Base-by-base conservation (phyloP, 306 rosid genomes). In the Argentina anserina region DNA sequence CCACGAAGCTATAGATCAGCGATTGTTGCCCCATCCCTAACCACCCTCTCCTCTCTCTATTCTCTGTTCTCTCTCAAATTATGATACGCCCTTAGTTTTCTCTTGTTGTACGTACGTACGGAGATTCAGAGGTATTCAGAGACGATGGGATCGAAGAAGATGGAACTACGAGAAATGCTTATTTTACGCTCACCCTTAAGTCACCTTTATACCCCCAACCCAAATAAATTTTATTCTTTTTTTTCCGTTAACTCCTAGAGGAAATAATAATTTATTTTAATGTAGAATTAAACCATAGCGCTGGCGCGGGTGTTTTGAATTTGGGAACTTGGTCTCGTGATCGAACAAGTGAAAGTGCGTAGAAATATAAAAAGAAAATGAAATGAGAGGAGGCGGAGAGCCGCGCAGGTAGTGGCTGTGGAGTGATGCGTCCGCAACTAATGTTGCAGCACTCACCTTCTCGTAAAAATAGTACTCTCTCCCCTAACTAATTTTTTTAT, bases 1-100 rank as follows among this genome's bases (percentile, higher is more conserved):
- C 96, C 69, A 93, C 98, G 75, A 93, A 90, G 85, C 98, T 93
- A 71, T 93, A 93, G 86, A 93, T 93, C 93, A 93, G 76, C 72
- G 93, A 82, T 79, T 93, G 97, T 59, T 93, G 93, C 72, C 93
- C 97, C 98, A 92, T 87, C 46, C 85, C 61, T 55, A 5, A 3
- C 17, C 9, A 9, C 7, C 55, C 9, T 25, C 7, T 18, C 7
- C 23, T 0, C 23, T 18, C 21, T 6, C 56, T 18, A 49, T 20
- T 49, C n/a, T 47, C 53, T n/a, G n/a, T n/a, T n/a, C n/a, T n/a
- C n/a, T n/a, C n/a, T n/a, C n/a, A n/a, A n/a, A n/a, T n/a, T n/a
- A n/a, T n/a, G n/a, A n/a, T n/a, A n/a, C n/a, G n/a, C n/a, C n/a
- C n/a, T n/a, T n/a, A 18, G 18, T 49, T 23, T 43, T 43, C 13